Conservation (phyloP, 1,284 basidiomycete genomes). For the Chiua sp. region DNA sequence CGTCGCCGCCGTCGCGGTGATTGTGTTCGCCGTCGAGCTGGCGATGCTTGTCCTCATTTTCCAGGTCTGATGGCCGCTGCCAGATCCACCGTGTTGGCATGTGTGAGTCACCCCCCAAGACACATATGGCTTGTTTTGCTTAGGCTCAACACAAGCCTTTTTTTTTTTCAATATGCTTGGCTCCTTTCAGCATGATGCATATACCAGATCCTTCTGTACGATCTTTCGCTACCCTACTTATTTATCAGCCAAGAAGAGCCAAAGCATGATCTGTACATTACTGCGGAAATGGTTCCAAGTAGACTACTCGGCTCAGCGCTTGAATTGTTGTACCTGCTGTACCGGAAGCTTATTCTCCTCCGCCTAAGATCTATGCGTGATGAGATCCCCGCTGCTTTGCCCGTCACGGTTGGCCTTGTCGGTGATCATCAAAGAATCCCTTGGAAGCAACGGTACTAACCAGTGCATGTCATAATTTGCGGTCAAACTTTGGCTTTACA, state of each 20-base stretch:
- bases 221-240: slow-evolving; percentile 17
- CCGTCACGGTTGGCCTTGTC: too few species aligned
- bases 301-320: slow-evolving; percentile 5
- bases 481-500: neutral
- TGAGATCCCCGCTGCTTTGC: slow-evolving; percentile 29
- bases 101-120: neutral
- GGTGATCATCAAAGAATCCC: slow-evolving; percentile 11
- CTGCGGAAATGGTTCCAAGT: neutral
- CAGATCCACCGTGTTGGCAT: neutral
- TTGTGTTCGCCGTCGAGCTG: slow-evolving; percentile 71
- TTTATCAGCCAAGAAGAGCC: slow-evolving; percentile 13
- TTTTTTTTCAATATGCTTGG: neutral
- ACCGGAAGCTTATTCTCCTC: slow-evolving; percentile 14
- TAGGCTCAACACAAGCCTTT: neutral
- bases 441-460: neutral
- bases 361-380: slow-evolving; percentile 18
- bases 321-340: too few species aligned
- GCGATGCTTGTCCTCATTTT: slow-evolving; percentile 66
- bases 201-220: slow-evolving; percentile 11
- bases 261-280: slow-evolving; percentile 3
- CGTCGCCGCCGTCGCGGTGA: slow-evolving; percentile 62
- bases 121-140: neutral
- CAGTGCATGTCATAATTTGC: slow-evolving; percentile 5
- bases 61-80: slow-evolving; percentile 27
- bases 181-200: neutral